Base-by-base conservation (phyloP, 2,329 filamentous ascomycete genomes). In the Colletotrichum sp. region DNA sequence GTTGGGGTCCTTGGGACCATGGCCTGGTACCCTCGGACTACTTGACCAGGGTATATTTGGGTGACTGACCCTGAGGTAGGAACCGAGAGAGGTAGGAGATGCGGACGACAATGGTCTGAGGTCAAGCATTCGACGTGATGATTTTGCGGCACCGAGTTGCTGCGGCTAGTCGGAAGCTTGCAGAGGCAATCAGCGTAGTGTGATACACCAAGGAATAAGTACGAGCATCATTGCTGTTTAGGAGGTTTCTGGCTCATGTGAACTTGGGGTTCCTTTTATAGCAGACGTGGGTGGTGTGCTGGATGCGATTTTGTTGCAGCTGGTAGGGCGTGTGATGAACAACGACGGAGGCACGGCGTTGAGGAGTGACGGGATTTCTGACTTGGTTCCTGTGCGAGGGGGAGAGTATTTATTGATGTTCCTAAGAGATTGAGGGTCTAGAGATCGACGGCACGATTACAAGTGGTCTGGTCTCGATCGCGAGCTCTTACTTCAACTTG, bases 101-200 rank as follows among this genome's bases (percentile, higher is more conserved):
- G 6, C 3, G 44, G 44, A 52, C 0, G 44, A 21, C 44, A 44
- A 18, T 18, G 44, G 1, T 4, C n/a, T 8, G 6, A 6, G n/a
- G 44, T 13, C 4, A 4, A 21, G 44, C n/a, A 13, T 1, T 13
- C 6, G 44, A 21, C 6, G 2, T 13, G 3, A 6, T 6, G 8
- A n/a, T 4, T 6, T 1, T 0, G 10, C 6, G 0, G n/a, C n/a
- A 2, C 1, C 4, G 2, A 52, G 4, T 21, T 52, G 44, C 44
- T 8, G n/a, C 6, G 10, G 1, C n/a, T 8, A 0, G 44, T 52
- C 4, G 44, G 10, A 13, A 21, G 44, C n/a, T 5, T 49, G 6
- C 44, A 52, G 44, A 21, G 6, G 10, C 39, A 12, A 6, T 44
- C 36, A 6, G 16, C 36, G 26, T 28, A 8, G 15, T 36, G 34